Conservation (phyloP, 2,329 filamentous ascomycete genomes). For the Domatiomyces catenatus region DNA sequence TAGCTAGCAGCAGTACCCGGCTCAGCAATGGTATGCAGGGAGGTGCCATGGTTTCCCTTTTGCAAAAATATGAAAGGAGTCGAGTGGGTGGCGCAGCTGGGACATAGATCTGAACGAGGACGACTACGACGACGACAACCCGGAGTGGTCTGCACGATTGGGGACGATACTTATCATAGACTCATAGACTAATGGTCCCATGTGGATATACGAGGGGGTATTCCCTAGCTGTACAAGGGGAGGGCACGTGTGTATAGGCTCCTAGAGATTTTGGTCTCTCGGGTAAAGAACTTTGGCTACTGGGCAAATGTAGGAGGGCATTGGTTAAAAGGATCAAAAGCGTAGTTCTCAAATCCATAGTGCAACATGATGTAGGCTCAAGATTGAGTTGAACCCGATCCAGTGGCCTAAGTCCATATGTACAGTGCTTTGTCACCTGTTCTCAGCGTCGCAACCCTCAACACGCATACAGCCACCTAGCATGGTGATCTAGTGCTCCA, state of each 20-base stretch:
- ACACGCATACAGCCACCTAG: not conserved
- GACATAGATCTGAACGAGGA: not conserved
- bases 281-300: not conserved
- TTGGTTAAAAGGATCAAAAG: not conserved
- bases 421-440: not conserved
- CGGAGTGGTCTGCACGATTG: not conserved
- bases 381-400: not conserved
- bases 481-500: conserved; percentile 12
- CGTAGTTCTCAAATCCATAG: not conserved
- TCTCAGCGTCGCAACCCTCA: not conserved
- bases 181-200: not conserved
- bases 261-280: not conserved
- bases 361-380: not conserved
- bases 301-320: not conserved
- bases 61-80: not conserved
- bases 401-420: not conserved
- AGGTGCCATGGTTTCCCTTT: not conserved
- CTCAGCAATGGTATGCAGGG: not conserved
- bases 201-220: not conserved
- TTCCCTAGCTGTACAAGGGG: not conserved
- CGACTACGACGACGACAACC: not conserved
- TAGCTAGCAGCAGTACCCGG: not conserved
- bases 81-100: not conserved
- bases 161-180: not conserved
- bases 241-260: not conserved